Conservation (phyloP, 805 yeast genomes). For the Grigorovia humatica region DNA sequence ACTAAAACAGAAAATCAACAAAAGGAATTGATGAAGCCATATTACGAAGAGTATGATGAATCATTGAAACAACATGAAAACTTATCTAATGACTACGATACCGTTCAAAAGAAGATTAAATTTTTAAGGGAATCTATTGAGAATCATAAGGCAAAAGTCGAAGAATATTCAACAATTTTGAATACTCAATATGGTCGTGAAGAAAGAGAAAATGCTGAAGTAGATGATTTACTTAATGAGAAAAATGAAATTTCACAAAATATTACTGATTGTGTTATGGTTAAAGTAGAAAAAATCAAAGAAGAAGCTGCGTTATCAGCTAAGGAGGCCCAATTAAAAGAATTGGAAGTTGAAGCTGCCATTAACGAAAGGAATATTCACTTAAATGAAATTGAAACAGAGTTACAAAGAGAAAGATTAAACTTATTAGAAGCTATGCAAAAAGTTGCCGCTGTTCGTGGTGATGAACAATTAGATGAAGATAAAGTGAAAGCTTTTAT, state of each 20-base stretch:
- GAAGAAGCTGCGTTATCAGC: conserved; percentile 28
- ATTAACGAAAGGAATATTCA: conserved; percentile 31
- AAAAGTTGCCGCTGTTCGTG: conserved; percentile 31
- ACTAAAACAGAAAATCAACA: conserved; percentile 25
- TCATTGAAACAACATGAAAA: conserved; percentile 29
- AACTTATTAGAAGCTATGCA: conserved; percentile 26
- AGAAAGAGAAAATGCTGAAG: conserved; percentile 25
- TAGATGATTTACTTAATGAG: conserved; percentile 24
- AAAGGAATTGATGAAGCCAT: conserved; percentile 32
- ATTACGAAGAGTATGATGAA: conserved; percentile 33
- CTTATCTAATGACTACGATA: conserved; percentile 29
- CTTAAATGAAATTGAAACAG: conserved; percentile 27
- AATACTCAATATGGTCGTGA: conserved; percentile 21
- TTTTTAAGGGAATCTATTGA: conserved; percentile 29
- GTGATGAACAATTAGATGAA: conserved; percentile 24
- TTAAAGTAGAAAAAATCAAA: conserved; percentile 27
- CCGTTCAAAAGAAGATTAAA: conserved; percentile 34
- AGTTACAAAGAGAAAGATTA: conserved; percentile 29
- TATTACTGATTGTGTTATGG: conserved; percentile 14
- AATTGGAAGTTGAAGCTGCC: conserved; percentile 30
- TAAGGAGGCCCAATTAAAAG: conserved; percentile 29
- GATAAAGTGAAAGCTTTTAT: conserved; percentile 24
- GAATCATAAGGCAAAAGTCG: conserved; percentile 29
- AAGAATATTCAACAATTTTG: conserved; percentile 26
- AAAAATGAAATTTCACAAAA: conserved; percentile 22